Base-by-base conservation (phyloP, 495 filamentous ascomycete species). In the Immersiella caudata region DNA sequence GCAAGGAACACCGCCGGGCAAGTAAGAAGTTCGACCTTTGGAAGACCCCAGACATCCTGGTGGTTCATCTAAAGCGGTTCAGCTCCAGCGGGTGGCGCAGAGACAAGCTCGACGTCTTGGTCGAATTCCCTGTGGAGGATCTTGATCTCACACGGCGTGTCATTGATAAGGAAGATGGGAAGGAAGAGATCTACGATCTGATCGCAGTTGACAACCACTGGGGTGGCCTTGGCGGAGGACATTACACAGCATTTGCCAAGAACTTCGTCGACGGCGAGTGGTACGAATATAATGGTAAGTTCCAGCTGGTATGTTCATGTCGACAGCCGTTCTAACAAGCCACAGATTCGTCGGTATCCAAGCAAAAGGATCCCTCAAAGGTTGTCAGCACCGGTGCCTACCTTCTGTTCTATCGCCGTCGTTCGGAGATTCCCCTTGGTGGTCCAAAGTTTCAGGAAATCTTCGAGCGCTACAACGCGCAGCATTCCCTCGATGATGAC, bases 1-100 rank as follows among this genome's bases (percentile, higher is more conserved):
- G 95, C 84, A 97, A 98, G 74, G 91, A 96, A 68, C 90, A 96
- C 71, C 88, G 91, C 11, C 88, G 92, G 25, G 95, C 96, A 21
- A 93, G 87, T 80, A 99, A 98, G 85, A 96, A 94, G 72, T 93
- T 99, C 33, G 93, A 98, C 74, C 84, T 99, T 3, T 99, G 95
- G 95, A 97, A 93, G 75, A 88, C 90, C 2, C 95, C 95, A 9
- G 95, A 99, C 76, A 94, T 98, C 62, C 83, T 99, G 16, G 89
- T 98, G 61, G 87, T 98, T 64, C 95, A 80, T 73, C 84, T 99
- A 6, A 99, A 99, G 83, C 87, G 95, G 20, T 99, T 99, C 73
- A 94, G 93, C 70, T 90, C 89, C 22, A 88, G 87, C 68, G 85
- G 89, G 1, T 86, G 82, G 59, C 86, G 90, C 60, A 84, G 93